Evolutionary conservation across 257 asterid species (phyloP).

Genomic region (Ligustrum vulgare): DNA sequence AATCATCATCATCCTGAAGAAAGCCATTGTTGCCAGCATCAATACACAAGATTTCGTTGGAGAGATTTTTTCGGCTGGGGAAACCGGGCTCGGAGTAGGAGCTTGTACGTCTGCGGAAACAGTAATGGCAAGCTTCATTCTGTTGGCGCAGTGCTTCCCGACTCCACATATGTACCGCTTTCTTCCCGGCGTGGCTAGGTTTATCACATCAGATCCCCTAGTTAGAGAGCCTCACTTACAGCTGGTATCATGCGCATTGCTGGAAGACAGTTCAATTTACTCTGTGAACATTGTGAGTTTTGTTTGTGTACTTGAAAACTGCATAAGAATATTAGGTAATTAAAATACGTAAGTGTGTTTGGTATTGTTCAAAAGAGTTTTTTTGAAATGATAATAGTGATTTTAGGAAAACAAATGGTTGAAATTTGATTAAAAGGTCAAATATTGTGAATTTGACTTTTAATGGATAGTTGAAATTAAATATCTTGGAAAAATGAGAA

Average conservation of each 20-base stretch:
- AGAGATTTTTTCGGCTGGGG: neutral
- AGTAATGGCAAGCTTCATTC: constrained; percentile 18
- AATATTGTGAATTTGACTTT: too few species aligned
- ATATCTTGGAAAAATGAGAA: too few species aligned
- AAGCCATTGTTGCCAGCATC: neutral
- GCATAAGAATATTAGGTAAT: neutral
- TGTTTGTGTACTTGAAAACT: constrained; percentile 19
- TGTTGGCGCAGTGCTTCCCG: neutral
- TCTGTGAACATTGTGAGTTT: constrained; percentile 13
- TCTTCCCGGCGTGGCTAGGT: constrained; percentile 9
- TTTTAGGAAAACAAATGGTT: too few species aligned
- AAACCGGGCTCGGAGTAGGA: constrained; percentile 2
- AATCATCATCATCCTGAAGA: neutral
- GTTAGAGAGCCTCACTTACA: neutral
- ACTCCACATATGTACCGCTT: constrained; percentile 26
- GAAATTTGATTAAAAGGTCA: too few species aligned
- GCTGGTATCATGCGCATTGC: constrained; percentile 13
- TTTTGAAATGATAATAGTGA: too few species aligned
- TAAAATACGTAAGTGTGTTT: too few species aligned
- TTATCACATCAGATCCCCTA: constrained; percentile 19
- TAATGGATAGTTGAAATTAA: too few species aligned
- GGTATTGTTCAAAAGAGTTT: too few species aligned
- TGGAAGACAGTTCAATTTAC: constrained; percentile 13
- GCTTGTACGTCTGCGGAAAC: constrained; percentile 1
- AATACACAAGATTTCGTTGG: neutral